Percentiles rank a stretch among this genome's conserved stretches.
These are phyloP conservation scores for Kodamaea hsintzibuensis DNA, from an alignment of 805 yeast genomes.

Conservation along the genomic window DNA sequence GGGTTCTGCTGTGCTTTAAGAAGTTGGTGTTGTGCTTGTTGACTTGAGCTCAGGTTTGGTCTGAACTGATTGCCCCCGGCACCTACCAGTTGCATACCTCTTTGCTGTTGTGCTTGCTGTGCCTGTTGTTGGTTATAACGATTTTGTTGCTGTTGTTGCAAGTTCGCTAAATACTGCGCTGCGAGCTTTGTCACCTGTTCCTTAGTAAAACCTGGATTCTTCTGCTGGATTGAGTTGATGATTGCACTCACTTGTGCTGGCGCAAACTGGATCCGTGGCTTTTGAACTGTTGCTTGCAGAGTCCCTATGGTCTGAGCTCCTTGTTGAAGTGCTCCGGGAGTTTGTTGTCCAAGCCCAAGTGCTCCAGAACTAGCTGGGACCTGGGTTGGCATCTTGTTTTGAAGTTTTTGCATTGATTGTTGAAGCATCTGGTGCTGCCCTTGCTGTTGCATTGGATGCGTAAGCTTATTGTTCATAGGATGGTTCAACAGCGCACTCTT, in stretches of 20 bases:
- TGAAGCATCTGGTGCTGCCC: slow-evolving; percentile 3
- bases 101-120: slow-evolving; percentile 19
- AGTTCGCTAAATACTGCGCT: slow-evolving; percentile 59
- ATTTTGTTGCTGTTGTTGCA: slow-evolving; percentile 54
- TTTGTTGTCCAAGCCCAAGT: background rate
- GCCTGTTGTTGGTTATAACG: slow-evolving; percentile 13
- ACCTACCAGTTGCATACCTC: background rate
- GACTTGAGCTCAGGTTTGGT: background rate
- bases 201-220: slow-evolving; percentile 61
- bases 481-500: slow-evolving; percentile 6
- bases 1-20: background rate
- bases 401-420: slow-evolving; percentile 2
- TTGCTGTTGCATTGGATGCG: slow-evolving; percentile 5
- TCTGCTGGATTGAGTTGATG: slow-evolving; percentile 62
- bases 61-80: slow-evolving; percentile 10
- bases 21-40: slow-evolving; percentile 1
- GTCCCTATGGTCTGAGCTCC: background rate
- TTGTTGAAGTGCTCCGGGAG: background rate
- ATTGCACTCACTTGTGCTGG: slow-evolving; percentile 68
- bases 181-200: slow-evolving; percentile 69
- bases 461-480: background rate
- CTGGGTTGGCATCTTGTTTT: slow-evolving; percentile 4
- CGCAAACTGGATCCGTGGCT: slow-evolving; percentile 46
- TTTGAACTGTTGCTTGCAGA: slow-evolving; percentile 11
- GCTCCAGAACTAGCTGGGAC: background rate